These are phyloP conservation scores for Caryopteris hybrid DNA, from an alignment of 305 asterid species.

Conservation along the genomic window DNA sequence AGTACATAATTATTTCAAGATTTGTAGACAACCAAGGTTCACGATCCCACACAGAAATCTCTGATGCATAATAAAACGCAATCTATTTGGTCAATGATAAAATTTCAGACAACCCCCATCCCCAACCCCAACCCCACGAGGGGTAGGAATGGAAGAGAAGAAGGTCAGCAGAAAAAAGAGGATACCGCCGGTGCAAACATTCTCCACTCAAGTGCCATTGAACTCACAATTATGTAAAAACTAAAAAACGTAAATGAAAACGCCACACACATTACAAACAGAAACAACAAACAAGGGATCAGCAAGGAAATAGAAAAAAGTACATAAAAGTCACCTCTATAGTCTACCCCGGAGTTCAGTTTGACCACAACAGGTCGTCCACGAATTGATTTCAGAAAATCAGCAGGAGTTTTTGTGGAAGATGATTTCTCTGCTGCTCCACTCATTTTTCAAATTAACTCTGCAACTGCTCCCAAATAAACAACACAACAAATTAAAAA, in stretches of 20 bases:
- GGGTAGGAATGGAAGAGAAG: background rate
- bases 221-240: background rate
- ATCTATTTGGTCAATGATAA: too few species aligned
- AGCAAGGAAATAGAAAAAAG: background rate
- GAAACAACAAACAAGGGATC: background rate
- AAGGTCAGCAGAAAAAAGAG: background rate
- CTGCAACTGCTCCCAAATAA: constrained; percentile 15
- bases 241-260: background rate
- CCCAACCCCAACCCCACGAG: background rate
- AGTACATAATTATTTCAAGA: background rate
- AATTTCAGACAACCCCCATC: too few species aligned
- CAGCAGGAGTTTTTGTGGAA: constrained; percentile 86
- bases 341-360: constrained; percentile 91
- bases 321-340: constrained; percentile 50
- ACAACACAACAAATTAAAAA: background rate
- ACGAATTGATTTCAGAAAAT: constrained; percentile 90
- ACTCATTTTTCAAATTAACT: constrained; percentile 42
- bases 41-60: too few species aligned
- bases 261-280: background rate
- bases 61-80: too few species aligned
- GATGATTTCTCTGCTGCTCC: constrained; percentile 57
- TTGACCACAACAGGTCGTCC: constrained; percentile 97
- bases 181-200: background rate
- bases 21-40: too few species aligned
- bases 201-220: background rate